Evolutionary conservation across 257 asterid genomes (phyloP).

Genomic region (Gentiana straminea): DNA sequence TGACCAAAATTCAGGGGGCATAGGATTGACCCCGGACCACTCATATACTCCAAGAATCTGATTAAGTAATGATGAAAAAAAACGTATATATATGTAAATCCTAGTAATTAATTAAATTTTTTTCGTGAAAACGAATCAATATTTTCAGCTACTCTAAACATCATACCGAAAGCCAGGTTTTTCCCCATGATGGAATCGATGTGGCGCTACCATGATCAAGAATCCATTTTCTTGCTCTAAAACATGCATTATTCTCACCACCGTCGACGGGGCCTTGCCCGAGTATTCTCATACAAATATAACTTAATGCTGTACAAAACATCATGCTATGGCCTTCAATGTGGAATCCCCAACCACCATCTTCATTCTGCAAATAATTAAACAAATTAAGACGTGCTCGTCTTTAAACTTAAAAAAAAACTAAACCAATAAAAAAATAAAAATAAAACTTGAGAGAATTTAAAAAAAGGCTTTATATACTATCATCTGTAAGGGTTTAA

Average conservation of each 20-base stretch:
- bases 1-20: constrained; percentile 19
- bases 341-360: constrained; percentile 53
- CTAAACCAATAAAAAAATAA: not conserved
- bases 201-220: constrained; percentile 32
- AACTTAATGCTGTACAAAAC: constrained; percentile 31
- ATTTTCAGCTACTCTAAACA: not conserved
- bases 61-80: too few species aligned
- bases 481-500: not conserved
- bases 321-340: constrained; percentile 40
- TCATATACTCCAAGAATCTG: constrained; percentile 3
- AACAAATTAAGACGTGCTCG: too few species aligned
- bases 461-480: not conserved
- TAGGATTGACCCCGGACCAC: constrained; percentile 12
- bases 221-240: constrained; percentile 32
- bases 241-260: constrained; percentile 16
- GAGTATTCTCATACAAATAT: constrained; percentile 26
- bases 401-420: not conserved
- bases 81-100: too few species aligned
- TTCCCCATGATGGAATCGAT: constrained; percentile 43
- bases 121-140: not conserved
- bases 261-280: constrained; percentile 30
- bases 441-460: not conserved
- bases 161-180: constrained; percentile 36
- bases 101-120: too few species aligned
- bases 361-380: constrained; percentile 24